A percentile compares a stretch with the other conserved stretches of the same genome.
Conservation (phyloP, 768 basidiomycete species). For the Termitomyces titanicus region DNA sequence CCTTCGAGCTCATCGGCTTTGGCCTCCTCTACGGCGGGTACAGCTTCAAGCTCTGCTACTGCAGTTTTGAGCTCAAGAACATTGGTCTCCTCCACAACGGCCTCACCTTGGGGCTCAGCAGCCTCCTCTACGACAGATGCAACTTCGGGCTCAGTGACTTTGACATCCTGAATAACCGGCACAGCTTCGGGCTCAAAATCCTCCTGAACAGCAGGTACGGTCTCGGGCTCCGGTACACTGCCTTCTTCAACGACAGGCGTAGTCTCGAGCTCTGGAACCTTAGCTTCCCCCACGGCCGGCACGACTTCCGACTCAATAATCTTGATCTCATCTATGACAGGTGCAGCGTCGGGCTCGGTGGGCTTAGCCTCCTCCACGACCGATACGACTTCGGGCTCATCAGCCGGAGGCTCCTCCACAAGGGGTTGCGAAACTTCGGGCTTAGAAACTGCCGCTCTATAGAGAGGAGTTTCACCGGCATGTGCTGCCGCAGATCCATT, state of each 20-base stretch:
- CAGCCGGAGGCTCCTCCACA: background rate
- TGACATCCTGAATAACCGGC: background rate
- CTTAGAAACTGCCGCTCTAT: conserved; percentile 4
- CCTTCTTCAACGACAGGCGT: background rate
- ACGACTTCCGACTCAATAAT: background rate
- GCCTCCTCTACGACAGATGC: background rate
- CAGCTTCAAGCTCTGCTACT: background rate
- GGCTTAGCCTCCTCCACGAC: conserved; percentile 8
- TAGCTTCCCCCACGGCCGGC: background rate
- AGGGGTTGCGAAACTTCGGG: background rate
- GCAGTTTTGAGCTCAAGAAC: background rate
- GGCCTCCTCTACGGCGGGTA: background rate
- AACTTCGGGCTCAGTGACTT: background rate
- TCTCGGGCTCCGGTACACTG: background rate
- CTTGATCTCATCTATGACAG: background rate
- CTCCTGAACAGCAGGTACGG: background rate
- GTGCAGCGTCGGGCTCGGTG: background rate
- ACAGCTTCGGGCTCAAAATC: background rate
- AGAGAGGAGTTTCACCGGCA: background rate
- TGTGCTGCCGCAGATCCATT: background rate
- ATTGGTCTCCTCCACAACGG: background rate
- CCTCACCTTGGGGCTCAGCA: background rate
- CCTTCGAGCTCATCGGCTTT: background rate
- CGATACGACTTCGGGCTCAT: background rate
- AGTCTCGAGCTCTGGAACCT: background rate